Base-by-base conservation (phyloP, 225 moss, liverwort and hornwort genomes). In the Sphagnum tenellum region DNA sequence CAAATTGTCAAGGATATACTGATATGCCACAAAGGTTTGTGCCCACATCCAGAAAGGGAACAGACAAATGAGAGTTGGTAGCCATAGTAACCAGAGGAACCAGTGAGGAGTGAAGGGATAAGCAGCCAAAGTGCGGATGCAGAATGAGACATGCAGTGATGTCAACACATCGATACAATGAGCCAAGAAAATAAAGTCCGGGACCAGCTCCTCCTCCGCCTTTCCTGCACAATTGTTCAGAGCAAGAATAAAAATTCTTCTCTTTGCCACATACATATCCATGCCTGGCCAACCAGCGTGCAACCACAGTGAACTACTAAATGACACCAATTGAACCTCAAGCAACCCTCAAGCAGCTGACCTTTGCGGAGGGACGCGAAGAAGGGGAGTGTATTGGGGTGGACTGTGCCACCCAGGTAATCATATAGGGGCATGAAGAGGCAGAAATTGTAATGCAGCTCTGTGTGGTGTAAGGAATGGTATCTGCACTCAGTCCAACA, bases 351-450 rank as follows among this genome's bases (percentile, higher is more conserved):
- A 29, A 29, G 29, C 29, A 29, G 29, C 29, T 29, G 29, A 91
- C 91, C 91, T 71, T 69, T 65, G 53, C 91, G 69, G 60, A 88
- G 46, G 57, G 75, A 71, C 50, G 56, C 64, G 53, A 82, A 87
- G 44, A 86, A 50, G 3, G 66, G 45, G 4, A 74, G 76, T 12
- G 83, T 79, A 61, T 85, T 87, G 7, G 86, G 79, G 59, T 92
- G 78, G 46, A 90, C 75, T 46, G 96, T 89, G 44, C 92, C 92
- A 58, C 92, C 89, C 65, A 96, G 57, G 76, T 90, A 83, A 65
- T 96, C 96, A 50, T 73, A 92, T 46, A 96, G 51, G 0, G 96
- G 96, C 92, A 96, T 85, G 75, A 96, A 96, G 11, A 96, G 80
- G 67, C 92, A 96, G 67, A 82, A 96, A 63, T 96, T 96, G 49